Evolutionary conservation across 75 land plant species (phyloP), one percentile per base, ranked within the genome.

Genomic region (Larix kaempferi): DNA sequence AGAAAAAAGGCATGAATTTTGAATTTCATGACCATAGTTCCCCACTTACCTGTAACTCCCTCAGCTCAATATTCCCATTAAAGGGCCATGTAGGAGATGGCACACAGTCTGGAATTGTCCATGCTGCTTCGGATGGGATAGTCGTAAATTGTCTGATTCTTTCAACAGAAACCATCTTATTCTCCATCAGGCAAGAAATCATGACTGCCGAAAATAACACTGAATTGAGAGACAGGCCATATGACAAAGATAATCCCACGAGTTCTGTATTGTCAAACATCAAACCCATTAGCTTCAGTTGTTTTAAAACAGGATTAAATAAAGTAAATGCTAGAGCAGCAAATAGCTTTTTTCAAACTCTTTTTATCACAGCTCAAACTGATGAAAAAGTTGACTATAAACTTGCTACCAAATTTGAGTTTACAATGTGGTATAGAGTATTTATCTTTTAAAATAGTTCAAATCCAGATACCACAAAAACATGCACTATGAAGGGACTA

Each of bases 141-240:
- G 78, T 82, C 26, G 89, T 80, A 80, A 91, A 98, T 66, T 98
- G 99, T 66, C 85, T 89, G 57, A 98, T 79, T 58, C 99, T 90
- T 65, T 98, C 99, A 55, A 93, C 98, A 23, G 99, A 93, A 37
- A 95, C 96, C 90, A 98, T 98, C 60, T 81, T 88, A 61, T 98
- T 98, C 78, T 93, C 99, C 63, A 98, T 73, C 44, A 87, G 84
- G 83, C 99, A 98, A 44, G 90, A 86, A 29, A 88, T 78, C 78
- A 81, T 91, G 37, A 90, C 81, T 21, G 93, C 83, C 79, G 77
- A 92, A 39, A 88, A 93, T 54, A 95, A 72, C 44, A 75, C 80
- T 21, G 78, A 37, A 67, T 91, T 95, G 71, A 98, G 92, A 33
- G 90, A 89, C 55, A 98, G 73, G 25, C 94, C 98, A 77, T 98